Conservation (phyloP, 2,329 filamentous ascomycete species). For the Fusarium caatingaense region DNA sequence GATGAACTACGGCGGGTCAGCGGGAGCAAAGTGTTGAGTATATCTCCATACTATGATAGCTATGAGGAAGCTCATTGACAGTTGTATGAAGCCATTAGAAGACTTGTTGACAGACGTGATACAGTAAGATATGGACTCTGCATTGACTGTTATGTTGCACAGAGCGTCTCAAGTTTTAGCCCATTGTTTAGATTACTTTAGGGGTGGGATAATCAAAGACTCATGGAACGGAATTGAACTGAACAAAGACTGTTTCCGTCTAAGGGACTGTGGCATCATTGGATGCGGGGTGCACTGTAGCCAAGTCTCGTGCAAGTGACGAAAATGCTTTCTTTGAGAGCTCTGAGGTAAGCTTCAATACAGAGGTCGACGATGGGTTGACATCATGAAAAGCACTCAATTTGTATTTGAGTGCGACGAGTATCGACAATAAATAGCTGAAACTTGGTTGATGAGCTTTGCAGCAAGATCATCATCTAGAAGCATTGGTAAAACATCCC, state of each 20-base stretch:
- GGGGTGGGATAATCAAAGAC: conserved; percentile 2
- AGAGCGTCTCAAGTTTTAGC: conserved; percentile 20
- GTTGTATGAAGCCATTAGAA: background rate
- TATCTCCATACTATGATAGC: background rate
- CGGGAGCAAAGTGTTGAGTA: conserved; percentile 21
- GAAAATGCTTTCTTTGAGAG: conserved; percentile 17
- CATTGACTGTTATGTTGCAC: conserved; percentile 13
- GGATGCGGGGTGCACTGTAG: conserved; percentile 47
- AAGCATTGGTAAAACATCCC: conserved; percentile 1
- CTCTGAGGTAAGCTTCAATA: conserved; percentile 17
- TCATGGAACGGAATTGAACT: conserved; percentile 13
- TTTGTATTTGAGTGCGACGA: conserved; percentile 14
- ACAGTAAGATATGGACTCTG: background rate
- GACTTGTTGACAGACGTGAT: background rate
- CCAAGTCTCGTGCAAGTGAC: conserved; percentile 23
- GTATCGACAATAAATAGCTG: background rate
- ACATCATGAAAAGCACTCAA: conserved; percentile 33
- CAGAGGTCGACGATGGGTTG: conserved; percentile 13
- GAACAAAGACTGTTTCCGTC: conserved; percentile 26
- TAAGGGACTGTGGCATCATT: conserved; percentile 44
- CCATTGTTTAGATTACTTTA: conserved; percentile 1
- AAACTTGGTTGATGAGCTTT: background rate
- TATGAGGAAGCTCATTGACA: background rate
- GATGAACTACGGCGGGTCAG: conserved; percentile 29
- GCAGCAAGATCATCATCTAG: background rate